Conservation (phyloP, 1,139 yeast species). For the Geotrichum siamense region DNA sequence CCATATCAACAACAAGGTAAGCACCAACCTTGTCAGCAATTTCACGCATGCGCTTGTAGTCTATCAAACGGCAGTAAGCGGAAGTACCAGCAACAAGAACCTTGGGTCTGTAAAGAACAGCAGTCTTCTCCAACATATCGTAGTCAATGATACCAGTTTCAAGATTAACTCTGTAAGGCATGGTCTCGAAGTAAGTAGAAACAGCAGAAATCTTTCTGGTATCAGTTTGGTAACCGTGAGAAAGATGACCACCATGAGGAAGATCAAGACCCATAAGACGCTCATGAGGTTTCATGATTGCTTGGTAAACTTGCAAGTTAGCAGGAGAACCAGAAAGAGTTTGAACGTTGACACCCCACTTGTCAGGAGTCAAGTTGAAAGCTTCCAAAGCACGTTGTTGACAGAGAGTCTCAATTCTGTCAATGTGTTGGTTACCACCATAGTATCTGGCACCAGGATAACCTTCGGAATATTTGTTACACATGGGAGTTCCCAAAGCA, state of each 20-base stretch:
- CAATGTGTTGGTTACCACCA: slow-evolving; percentile 94
- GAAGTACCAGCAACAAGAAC: slow-evolving; percentile 94
- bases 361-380: slow-evolving; percentile 61
- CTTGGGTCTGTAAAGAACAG: slow-evolving; percentile 85
- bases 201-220: slow-evolving; percentile 82
- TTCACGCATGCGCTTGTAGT: slow-evolving; percentile 79
- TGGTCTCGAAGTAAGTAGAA: slow-evolving; percentile 91
- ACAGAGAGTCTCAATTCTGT: slow-evolving; percentile 81
- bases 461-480: slow-evolving; percentile 97
- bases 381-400: slow-evolving; percentile 89
- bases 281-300: slow-evolving; percentile 85
- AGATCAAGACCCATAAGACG: slow-evolving; percentile 93
- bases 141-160: slow-evolving; percentile 87
- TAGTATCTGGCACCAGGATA: slow-evolving; percentile 97
- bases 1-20: slow-evolving; percentile 88
- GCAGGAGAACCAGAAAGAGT: slow-evolving; percentile 95
- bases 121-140: slow-evolving; percentile 77
- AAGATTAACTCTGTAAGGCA: slow-evolving; percentile 88
- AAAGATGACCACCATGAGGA: slow-evolving; percentile 96
- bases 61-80: slow-evolving; percentile 87
- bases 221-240: slow-evolving; percentile 92
- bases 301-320: slow-evolving; percentile 85
- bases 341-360: slow-evolving; percentile 97
- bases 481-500: slow-evolving; percentile 91
- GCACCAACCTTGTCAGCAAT: slow-evolving; percentile 94